Base-by-base conservation (phyloP, 192 early-diverging fungal genomes). In the Entomortierella parvispora region DNA sequence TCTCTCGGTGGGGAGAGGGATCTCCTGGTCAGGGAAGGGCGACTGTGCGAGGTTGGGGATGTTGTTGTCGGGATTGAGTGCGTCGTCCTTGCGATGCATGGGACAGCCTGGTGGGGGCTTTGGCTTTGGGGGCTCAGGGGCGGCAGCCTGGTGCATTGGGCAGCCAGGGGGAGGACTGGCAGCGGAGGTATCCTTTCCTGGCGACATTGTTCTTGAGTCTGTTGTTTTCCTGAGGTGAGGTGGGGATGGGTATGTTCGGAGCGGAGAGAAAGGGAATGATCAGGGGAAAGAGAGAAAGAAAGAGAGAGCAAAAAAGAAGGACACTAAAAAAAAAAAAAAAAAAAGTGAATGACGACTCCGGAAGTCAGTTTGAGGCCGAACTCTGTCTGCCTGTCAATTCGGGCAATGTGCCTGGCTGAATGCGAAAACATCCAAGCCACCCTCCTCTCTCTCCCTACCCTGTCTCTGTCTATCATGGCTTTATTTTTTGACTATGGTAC, bases 31-130 rank as follows among this genome's bases (percentile, higher is more conserved):
- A 0, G 71, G 51, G 29, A 92, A 85, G 43, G 83, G 88, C 22
- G 69, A 58, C 66, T 99, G 94, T 6, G 87, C 62, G 17, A 96
- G 82, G 17, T 87, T 68, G 3, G 97, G 97, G 88, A 99, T 97
- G 87, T 93, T 94, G 87, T 99, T 99, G 31, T 88, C 84, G 5
- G 93, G 90, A 68, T 94, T 94, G n/a, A 97, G 68, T 9, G 58
- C 68, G 53, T 74, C 81, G 6, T 71, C 48, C 6, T 63, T 61
- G 10, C 77, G 72, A 51, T 86, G 80, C 82, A 86, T 84, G 18
- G 85, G 85, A 33, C 84, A 84, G 26, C 76, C 74, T 59, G 82
- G 71, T 56, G 79, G 82, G 23, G 79, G 80, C 29, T 65, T 67
- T 18, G 81, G 71, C 58, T 71, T 68, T 8, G 77, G 63, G 43